Evolutionary conservation across 2,329 filamentous ascomycete species (phyloP).

Genomic region (Graphiopsis chlorocephala): DNA sequence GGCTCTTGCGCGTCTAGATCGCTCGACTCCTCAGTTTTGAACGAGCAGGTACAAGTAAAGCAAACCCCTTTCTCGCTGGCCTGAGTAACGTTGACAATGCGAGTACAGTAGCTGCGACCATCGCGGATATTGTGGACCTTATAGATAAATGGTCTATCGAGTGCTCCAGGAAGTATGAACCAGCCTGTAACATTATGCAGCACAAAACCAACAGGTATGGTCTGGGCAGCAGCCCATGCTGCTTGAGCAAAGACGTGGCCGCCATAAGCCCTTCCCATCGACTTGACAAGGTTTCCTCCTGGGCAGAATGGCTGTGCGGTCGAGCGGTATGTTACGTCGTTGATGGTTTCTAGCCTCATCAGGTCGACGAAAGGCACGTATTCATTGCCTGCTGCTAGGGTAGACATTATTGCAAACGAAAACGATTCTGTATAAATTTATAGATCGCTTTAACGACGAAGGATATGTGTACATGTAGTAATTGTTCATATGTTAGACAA

Average conservation of each 20-base stretch:
- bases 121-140: constrained; percentile 51
- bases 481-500: not conserved
- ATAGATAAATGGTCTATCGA: constrained; percentile 51
- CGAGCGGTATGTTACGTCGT: constrained; percentile 40
- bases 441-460: not conserved
- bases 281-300: constrained; percentile 28
- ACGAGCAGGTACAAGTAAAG: constrained; percentile 53
- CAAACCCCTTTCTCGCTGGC: constrained; percentile 44
- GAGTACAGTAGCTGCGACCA: constrained; percentile 52
- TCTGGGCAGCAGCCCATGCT: constrained; percentile 56
- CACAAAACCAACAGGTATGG: constrained; percentile 49
- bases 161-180: constrained; percentile 49
- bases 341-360: constrained; percentile 41
- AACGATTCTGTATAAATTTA: not conserved
- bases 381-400: constrained; percentile 26
- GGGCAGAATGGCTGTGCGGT: constrained; percentile 44
- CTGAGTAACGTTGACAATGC: constrained; percentile 53
- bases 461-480: not conserved
- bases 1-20: constrained; percentile 36
- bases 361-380: constrained; percentile 42
- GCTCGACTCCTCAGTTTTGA: constrained; percentile 46
- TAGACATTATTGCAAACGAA: not conserved
- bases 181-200: constrained; percentile 54
- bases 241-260: constrained; percentile 59
- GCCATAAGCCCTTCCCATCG: constrained; percentile 48